These are phyloP conservation scores for Trifolium repens DNA, from an alignment of 306 rosid genomes.

Conservation along the genomic window DNA sequence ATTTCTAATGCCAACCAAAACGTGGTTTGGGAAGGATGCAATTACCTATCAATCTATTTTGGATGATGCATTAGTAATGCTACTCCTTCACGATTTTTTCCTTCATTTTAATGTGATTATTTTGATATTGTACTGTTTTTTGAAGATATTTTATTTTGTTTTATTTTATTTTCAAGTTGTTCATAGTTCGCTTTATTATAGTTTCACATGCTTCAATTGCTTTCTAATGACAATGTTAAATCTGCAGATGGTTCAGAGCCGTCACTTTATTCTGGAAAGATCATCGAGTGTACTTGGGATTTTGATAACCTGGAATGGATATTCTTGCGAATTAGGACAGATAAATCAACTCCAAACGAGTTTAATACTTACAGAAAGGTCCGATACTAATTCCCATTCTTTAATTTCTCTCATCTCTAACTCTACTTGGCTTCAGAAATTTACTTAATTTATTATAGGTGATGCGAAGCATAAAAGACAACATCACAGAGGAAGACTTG, in stretches of 20 bases:
- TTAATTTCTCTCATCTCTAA: slow-evolving; percentile 7
- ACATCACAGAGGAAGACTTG: slow-evolving; percentile 83
- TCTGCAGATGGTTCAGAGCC: slow-evolving; percentile 82
- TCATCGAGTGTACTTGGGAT: slow-evolving; percentile 84
- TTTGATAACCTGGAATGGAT: slow-evolving; percentile 71
- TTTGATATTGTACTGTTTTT: not conserved
- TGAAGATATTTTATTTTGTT: too few relatives aligned
- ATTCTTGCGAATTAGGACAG: slow-evolving; percentile 74
- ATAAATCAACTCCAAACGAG: slow-evolving; percentile 91
- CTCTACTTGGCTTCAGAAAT: slow-evolving; percentile 16
- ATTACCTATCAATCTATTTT: slow-evolving; percentile 4
- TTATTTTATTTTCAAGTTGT: slow-evolving; percentile 23
- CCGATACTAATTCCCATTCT: slow-evolving; percentile 10
- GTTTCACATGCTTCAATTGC: slow-evolving; percentile 38
- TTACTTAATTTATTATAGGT: slow-evolving; percentile 58
- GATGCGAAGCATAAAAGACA: slow-evolving; percentile 91
- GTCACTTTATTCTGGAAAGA: slow-evolving; percentile 71
- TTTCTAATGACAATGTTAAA: slow-evolving; percentile 15
- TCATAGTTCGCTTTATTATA: slow-evolving; percentile 23
- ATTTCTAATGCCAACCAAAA: slow-evolving; percentile 10
- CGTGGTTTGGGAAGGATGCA: slow-evolving; percentile 6
- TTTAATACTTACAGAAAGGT: slow-evolving; percentile 92
- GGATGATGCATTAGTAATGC: slow-evolving; percentile 10
- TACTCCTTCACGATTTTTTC: slow-evolving; percentile 15
- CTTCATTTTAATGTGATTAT: slow-evolving; percentile 1